Conservation (phyloP, 2,329 filamentous ascomycete species). For the Diaporthe vaccinii region DNA sequence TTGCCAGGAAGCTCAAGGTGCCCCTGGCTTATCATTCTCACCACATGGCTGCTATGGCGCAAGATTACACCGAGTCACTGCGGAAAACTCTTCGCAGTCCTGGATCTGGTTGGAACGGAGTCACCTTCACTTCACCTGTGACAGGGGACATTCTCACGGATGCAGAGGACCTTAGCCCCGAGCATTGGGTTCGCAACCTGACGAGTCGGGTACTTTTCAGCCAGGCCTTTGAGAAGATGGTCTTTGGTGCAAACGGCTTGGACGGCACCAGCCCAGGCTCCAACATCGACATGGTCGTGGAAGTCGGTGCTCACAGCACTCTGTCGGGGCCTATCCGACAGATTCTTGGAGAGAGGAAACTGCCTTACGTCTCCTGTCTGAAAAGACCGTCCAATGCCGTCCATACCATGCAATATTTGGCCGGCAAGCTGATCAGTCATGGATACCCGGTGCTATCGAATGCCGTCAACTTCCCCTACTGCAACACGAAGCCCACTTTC, state of each 20-base stretch:
- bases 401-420: constrained; percentile 26
- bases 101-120: background rate
- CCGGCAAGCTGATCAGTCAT: background rate
- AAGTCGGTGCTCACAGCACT: constrained; percentile 48
- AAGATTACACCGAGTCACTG: constrained; percentile 44
- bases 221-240: constrained; percentile 20
- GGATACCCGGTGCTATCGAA: constrained; percentile 15
- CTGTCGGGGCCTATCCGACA: constrained; percentile 48
- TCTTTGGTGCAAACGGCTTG: constrained; percentile 3
- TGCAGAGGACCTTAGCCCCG: background rate
- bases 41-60: constrained; percentile 46
- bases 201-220: constrained; percentile 11
- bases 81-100: background rate
- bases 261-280: too few relatives aligned
- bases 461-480: background rate
- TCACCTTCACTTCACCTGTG: constrained; percentile 5
- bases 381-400: background rate
- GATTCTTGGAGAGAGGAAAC: constrained; percentile 35
- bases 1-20: constrained; percentile 46
- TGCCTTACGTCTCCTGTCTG: constrained; percentile 5
- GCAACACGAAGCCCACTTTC: background rate
- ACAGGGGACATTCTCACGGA: background rate
- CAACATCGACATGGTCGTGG: constrained; percentile 48
- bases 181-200: constrained; percentile 44
- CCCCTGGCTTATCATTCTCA: constrained; percentile 49